Conservation (phyloP, 2,329 filamentous ascomycete species). For the Ramularia collo-cygni region DNA sequence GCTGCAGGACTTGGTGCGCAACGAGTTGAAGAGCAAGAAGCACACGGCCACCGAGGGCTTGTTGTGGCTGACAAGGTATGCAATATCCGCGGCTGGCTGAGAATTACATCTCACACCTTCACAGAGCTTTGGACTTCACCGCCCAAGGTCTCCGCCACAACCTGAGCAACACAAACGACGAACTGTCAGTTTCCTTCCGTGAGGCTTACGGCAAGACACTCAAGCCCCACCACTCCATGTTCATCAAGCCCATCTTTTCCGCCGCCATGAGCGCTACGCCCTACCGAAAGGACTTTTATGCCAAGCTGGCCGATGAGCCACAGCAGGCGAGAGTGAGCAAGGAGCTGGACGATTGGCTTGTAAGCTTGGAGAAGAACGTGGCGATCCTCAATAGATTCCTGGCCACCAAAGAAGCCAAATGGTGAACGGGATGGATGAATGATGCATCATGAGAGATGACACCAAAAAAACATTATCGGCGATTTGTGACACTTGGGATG, state of each 20-base stretch:
- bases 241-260: constrained; percentile 87
- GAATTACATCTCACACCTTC: constrained; percentile 1
- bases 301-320: constrained; percentile 71
- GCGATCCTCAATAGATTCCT: constrained; percentile 64
- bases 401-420: constrained; percentile 43
- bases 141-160: constrained; percentile 75
- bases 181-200: constrained; percentile 83
- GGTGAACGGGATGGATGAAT: constrained; percentile 22
- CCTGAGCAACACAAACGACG: constrained; percentile 58
- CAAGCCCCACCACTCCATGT: constrained; percentile 82
- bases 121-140: constrained; percentile 89
- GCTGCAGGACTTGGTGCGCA: constrained; percentile 75
- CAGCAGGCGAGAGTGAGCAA: constrained; percentile 53
- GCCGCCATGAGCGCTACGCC: constrained; percentile 90
- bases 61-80: constrained; percentile 81
- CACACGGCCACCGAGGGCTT: constrained; percentile 83
- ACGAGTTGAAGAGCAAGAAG: constrained; percentile 85
- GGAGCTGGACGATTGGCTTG: constrained; percentile 65
- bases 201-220: constrained; percentile 77
- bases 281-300: constrained; percentile 89
- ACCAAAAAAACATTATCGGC: too few species aligned
- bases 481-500: too few species aligned
- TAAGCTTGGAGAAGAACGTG: constrained; percentile 70
- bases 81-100: constrained; percentile 6
- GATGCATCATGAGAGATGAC: neutral